These are phyloP conservation scores for Hebeloma cylindrosporum DNA, from an alignment of 768 basidiomycete species.

Conservation along the genomic window DNA sequence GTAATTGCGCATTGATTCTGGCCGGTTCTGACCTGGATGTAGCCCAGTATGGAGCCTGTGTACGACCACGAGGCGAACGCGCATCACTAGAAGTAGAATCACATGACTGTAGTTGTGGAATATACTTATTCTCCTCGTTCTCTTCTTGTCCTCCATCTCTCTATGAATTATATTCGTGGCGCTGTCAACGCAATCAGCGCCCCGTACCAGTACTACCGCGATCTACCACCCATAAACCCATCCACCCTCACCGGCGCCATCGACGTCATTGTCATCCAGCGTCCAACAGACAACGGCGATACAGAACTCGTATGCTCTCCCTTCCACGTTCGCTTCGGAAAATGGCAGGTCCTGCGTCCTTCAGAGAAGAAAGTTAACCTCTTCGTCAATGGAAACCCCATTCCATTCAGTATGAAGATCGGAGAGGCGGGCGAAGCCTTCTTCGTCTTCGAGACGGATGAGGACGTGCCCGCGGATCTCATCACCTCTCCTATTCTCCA, in stretches of 20 bases:
- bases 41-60: constrained; percentile 64
- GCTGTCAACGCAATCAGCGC: constrained; percentile 84
- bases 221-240: constrained; percentile 84
- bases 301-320: constrained; percentile 86
- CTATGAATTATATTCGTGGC: constrained; percentile 88
- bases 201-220: constrained; percentile 88
- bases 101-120: constrained; percentile 27
- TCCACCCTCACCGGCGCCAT: constrained; percentile 97
- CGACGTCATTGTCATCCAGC: constrained; percentile 95
- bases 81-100: constrained; percentile 35
- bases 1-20: constrained; percentile 27
- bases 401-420: constrained; percentile 97
- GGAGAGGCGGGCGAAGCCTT: constrained; percentile 99
- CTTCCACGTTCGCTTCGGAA: constrained; percentile 97
- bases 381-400: constrained; percentile 78
- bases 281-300: constrained; percentile 60
- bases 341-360: constrained; percentile 92
- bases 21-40: constrained; percentile 15
- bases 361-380: constrained; percentile 95
- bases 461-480: constrained; percentile 89
- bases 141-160: constrained; percentile 18
- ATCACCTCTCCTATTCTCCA: constrained; percentile 90
- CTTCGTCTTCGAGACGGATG: constrained; percentile 97
- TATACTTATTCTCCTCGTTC: constrained; percentile 19
- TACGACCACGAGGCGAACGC: constrained; percentile 59